Base-by-base conservation (phyloP, 106 monocot genomes). In the Dendrobium catenatum region DNA sequence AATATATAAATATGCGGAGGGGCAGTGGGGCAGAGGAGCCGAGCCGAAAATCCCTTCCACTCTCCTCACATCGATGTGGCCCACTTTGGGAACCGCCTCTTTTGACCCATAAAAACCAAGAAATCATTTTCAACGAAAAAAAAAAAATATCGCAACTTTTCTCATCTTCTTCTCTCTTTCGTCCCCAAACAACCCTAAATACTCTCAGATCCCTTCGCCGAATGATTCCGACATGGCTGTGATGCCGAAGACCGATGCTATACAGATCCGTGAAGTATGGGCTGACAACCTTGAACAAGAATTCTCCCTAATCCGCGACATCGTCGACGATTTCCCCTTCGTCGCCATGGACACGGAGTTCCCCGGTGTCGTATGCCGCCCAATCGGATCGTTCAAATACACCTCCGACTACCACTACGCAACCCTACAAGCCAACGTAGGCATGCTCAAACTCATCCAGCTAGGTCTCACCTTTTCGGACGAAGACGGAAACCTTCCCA, bases 231-330 rank as follows among this genome's bases (percentile, higher is more conserved):
- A 24, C 6, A 81, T 81, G 83, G 78, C 83, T 20, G 43, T 51
- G 24, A 78, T 70, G 11, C 72, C 48, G 43, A 73, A 80, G 31
- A 56, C 16, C 46, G 70, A 75, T 47, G 75, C 29, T 37, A 42
- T 90, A 41, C 78, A 88, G 88, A 90, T 90, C 85, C 85, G 90
- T 55, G 88, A 90, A 42, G 90, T 90, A 0, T 90, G 90, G 90
- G 42, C 44, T 3, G 83, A 80, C 20, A 90, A 90, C 20, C 86
- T 90, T 0, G 87, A 88, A 1, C 29, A 76, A 4, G 90, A 90
- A 84, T 82, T 90, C 77, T 85, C 55, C 6, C 76, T 86, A 6
- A 88, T 90, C 78, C 80, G 84, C 2, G 79, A 78, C 8, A 78
- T 90, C 51, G 88, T 90, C 46, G 90, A 90, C 66, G 80, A 84